phyloP scores from a whole-genome alignment of 163 green algal species.

The Chlamydomonas reinhardtii region DNA sequence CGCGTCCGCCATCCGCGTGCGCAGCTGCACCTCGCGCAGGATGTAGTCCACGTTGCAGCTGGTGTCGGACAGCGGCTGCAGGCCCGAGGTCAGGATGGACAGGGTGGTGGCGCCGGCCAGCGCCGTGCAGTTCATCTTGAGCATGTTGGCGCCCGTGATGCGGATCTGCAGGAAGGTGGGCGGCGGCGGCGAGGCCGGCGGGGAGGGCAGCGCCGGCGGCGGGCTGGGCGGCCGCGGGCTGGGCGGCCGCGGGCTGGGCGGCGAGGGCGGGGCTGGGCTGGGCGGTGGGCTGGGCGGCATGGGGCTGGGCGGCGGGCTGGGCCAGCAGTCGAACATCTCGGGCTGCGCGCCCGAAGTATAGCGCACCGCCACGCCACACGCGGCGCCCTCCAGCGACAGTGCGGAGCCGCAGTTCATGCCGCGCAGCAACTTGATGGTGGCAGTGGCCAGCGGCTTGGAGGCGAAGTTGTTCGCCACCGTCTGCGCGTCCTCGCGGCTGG shows the following conservation, averaged over 20 bases:
- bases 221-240: neutral
- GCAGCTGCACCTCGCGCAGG: neutral
- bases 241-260: neutral
- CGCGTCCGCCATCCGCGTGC: neutral
- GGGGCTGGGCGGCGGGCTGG: neutral
- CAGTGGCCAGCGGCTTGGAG: neutral
- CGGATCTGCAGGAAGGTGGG: constrained; percentile 14
- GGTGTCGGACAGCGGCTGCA: neutral
- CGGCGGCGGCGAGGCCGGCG: neutral
- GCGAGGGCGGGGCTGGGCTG: neutral
- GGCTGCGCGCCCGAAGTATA: neutral
- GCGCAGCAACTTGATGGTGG: constrained; percentile 3
- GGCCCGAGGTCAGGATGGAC: neutral
- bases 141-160: constrained; percentile 21
- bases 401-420: constrained; percentile 23
- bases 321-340: constrained; percentile 20
- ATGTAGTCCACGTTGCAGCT: constrained; percentile 17
- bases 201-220: neutral
- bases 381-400: neutral
- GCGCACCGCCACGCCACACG: neutral
- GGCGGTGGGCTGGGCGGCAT: neutral
- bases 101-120: neutral
- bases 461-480: neutral
- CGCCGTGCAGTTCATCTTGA: constrained; percentile 32
- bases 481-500: neutral